Base-by-base conservation (phyloP, 768 basidiomycete genomes). In the Suillus decipiens region DNA sequence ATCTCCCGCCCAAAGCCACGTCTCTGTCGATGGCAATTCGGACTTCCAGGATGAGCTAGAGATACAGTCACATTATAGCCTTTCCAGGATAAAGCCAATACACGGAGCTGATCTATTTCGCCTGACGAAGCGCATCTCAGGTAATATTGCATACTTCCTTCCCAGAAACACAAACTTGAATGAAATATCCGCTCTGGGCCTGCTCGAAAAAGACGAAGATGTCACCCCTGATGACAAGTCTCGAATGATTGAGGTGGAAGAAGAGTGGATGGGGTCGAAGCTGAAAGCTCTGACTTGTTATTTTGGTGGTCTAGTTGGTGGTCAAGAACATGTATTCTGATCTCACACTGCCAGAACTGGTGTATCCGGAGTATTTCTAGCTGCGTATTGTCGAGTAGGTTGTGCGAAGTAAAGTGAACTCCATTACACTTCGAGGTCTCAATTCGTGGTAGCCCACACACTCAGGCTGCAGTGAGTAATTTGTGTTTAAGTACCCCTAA, bases 231-330 rank as follows among this genome's bases (percentile, higher is more conserved):
- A 50, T 51, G 63, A 63, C 15, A 53, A 61, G 22, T 59, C 56
- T 43, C 93, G 95, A 74, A 80, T 75, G 74, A 83, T 96, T 11
- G 96, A 98, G 75, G 84, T 98, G 8, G 95, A 99, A 72, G 96
- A 99, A 75, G 93, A 93, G 73, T 98, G 95, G 95, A 96, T 93
- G 89, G 90, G 94, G 2, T 81, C 81, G 11, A 96, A 96, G 79
- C 76, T 99, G 50, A 99, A 98, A 72, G 96, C 96, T 0, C 76
- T 99, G 59, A 97, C 94, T 1, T 95, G 93, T 73, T 96, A 97
- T 74, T 97, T 89, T 75, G 96, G 96, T 8, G 93, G 93, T 14
- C 77, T 98, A 48, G 90, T 77, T 10, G 73, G 75, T 28, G 90
- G 89, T 3, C 91, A 93, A 69, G 87, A 86, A 60, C 72, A 83